Evolutionary conservation across 352 stramenopile species (phyloP).

Genomic region (Globisporangium uncinulatum): DNA sequence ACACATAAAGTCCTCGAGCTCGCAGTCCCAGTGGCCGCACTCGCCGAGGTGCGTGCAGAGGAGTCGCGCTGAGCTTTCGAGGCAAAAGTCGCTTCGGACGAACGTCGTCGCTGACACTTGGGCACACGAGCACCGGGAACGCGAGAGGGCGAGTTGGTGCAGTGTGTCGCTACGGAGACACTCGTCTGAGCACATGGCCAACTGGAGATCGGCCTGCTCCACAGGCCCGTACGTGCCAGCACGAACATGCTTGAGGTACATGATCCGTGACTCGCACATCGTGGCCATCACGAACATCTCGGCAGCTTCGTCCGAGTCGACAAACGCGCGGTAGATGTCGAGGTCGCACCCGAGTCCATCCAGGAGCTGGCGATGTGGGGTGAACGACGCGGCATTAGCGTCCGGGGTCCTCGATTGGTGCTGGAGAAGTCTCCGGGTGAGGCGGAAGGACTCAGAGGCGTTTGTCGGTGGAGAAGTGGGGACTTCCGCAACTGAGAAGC

Average conservation of each 20-base stretch:
- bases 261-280: conserved; percentile 69
- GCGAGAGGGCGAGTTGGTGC: conserved; percentile 65
- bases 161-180: conserved; percentile 78
- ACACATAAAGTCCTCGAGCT: conserved; percentile 89
- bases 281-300: conserved; percentile 71
- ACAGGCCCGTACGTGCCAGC: conserved; percentile 58
- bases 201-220: conserved; percentile 59
- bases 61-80: conserved; percentile 72
- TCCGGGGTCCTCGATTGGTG: neutral
- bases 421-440: neutral
- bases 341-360: conserved; percentile 40
- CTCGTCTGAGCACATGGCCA: conserved; percentile 81
- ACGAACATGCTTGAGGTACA: conserved; percentile 54
- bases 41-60: conserved; percentile 84
- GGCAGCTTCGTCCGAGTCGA: conserved; percentile 48
- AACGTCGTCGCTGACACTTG: conserved; percentile 71
- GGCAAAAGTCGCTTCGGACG: conserved; percentile 69
- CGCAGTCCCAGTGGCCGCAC: conserved; percentile 85
- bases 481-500: too few relatives aligned
- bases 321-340: conserved; percentile 42
- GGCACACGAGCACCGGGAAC: conserved; percentile 74
- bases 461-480: too few relatives aligned
- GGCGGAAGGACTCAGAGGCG: neutral
- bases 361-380: conserved; percentile 13
- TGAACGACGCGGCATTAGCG: neutral